Conservation (phyloP, 768 basidiomycete genomes). For the Symmetrospora coprosmae region DNA sequence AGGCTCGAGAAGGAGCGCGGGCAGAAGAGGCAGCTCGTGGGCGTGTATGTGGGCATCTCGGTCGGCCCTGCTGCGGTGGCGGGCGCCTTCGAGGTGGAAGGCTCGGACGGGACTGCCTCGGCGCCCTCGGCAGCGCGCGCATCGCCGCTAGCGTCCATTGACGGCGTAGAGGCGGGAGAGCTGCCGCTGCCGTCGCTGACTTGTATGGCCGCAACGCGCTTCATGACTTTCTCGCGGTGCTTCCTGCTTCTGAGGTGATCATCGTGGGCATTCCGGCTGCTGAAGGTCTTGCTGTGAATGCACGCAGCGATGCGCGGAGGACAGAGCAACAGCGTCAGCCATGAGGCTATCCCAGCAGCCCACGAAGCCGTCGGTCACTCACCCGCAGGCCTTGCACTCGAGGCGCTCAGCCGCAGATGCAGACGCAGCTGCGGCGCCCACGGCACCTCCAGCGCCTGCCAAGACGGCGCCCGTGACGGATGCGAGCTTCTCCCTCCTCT, state of each 20-base stretch:
- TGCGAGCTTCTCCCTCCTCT: slow-evolving; percentile 40
- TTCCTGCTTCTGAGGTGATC: slow-evolving; percentile 79
- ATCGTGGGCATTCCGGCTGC: slow-evolving; percentile 72
- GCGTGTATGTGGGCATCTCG: slow-evolving; percentile 39
- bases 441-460: slow-evolving; percentile 1
- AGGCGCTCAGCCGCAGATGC: slow-evolving; percentile 20
- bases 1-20: slow-evolving; percentile 41
- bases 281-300: slow-evolving; percentile 63
- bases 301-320: too few relatives aligned
- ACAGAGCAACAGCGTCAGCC: too few relatives aligned
- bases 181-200: slow-evolving; percentile 1
- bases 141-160: neutral
- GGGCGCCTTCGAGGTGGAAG: slow-evolving; percentile 29
- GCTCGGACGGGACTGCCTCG: slow-evolving; percentile 12
- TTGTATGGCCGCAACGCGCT: slow-evolving; percentile 32
- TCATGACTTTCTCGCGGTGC: slow-evolving; percentile 64
- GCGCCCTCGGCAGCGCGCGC: neutral
- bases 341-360: neutral
- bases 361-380: slow-evolving; percentile 34
- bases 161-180: neutral
- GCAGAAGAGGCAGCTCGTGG: slow-evolving; percentile 76
- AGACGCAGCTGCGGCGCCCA: neutral
- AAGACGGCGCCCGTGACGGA: slow-evolving; percentile 32
- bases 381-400: slow-evolving; percentile 70
- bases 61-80: too few relatives aligned